Evolutionary conservation across 2,329 filamentous ascomycete genomes (phyloP).

Genomic region (Catunica adiposa): DNA sequence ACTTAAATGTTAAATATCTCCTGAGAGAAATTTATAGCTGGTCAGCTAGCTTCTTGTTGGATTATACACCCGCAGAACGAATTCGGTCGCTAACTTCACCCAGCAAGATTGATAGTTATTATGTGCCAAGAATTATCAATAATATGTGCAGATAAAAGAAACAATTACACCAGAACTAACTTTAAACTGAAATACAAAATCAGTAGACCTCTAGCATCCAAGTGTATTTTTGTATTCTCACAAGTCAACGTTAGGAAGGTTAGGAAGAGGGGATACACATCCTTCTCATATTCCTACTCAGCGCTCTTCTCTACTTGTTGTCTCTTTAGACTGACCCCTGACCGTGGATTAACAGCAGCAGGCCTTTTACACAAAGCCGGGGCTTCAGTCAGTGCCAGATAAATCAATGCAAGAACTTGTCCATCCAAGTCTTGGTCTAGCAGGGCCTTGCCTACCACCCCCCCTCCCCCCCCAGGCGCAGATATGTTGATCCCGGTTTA

Average conservation of each 20-base stretch:
- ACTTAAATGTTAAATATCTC: too few relatives aligned
- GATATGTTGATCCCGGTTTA: conserved; percentile 4
- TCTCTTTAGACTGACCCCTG: conserved; percentile 1
- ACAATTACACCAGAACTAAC: too few relatives aligned
- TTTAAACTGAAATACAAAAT: too few relatives aligned
- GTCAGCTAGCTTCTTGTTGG: too few relatives aligned
- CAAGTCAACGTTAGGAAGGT: too few relatives aligned
- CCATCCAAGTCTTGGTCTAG: background rate
- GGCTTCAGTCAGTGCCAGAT: background rate
- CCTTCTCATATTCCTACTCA: background rate
- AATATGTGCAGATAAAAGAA: too few relatives aligned
- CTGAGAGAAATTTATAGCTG: too few relatives aligned
- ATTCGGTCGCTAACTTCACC: too few relatives aligned
- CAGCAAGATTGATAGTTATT: too few relatives aligned
- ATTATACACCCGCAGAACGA: too few relatives aligned
- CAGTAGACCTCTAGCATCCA: too few relatives aligned
- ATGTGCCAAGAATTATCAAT: too few relatives aligned
- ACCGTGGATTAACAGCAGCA: conserved; percentile 1
- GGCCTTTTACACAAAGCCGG: background rate
- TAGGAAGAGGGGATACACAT: background rate
- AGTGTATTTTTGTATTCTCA: background rate
- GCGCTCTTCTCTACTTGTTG: background rate
- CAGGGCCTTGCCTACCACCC: background rate
- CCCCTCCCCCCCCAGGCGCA: background rate
- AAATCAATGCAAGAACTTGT: background rate